A percentile compares a stretch with the other conserved stretches of the same genome.
These are phyloP conservation scores for Geotrichum phurueaensis DNA, from an alignment of 1,139 yeast genomes.

Conservation along the genomic window DNA sequence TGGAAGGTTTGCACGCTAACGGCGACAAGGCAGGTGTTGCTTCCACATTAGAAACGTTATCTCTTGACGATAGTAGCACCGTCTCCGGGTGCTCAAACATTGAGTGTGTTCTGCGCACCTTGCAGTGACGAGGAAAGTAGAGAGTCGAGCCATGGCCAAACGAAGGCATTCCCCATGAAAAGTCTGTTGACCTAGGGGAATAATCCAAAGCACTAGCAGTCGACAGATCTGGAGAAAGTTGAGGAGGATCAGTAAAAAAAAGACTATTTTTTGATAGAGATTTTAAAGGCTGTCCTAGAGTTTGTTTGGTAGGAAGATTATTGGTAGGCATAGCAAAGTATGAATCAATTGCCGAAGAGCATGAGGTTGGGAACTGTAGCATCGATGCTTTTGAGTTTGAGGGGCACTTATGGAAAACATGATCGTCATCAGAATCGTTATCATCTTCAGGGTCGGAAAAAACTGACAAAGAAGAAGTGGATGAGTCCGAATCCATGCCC, in stretches of 20 bases:
- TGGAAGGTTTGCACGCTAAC: slow-evolving; percentile 8
- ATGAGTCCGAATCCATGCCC: slow-evolving; percentile 3
- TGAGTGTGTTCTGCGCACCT: slow-evolving; percentile 58
- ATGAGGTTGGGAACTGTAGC: slow-evolving; percentile 3
- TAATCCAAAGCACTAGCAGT: background rate
- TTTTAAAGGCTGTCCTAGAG: slow-evolving; percentile 16
- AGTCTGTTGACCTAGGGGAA: background rate
- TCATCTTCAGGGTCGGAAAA: slow-evolving; percentile 9
- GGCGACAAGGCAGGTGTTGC: slow-evolving; percentile 6
- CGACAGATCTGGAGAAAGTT: slow-evolving; percentile 6
- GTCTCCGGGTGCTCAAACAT: slow-evolving; percentile 50
- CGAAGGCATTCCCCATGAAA: slow-evolving; percentile 14
- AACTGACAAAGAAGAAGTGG: background rate
- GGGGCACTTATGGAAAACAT: background rate
- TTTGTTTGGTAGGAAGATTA: slow-evolving; percentile 12
- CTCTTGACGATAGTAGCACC: slow-evolving; percentile 28
- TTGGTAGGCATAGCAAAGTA: slow-evolving; percentile 15
- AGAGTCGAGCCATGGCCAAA: slow-evolving; percentile 15
- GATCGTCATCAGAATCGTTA: slow-evolving; percentile 1
- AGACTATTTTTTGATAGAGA: slow-evolving; percentile 21
- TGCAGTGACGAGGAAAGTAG: slow-evolving; percentile 24
- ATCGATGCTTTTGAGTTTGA: background rate
- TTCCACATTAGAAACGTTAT: slow-evolving; percentile 6
- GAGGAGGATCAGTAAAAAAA: slow-evolving; percentile 5
- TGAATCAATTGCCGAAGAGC: slow-evolving; percentile 14